phyloP scores from a whole-genome alignment of 75 land plant species.

The Selaginella tamariscina region DNA sequence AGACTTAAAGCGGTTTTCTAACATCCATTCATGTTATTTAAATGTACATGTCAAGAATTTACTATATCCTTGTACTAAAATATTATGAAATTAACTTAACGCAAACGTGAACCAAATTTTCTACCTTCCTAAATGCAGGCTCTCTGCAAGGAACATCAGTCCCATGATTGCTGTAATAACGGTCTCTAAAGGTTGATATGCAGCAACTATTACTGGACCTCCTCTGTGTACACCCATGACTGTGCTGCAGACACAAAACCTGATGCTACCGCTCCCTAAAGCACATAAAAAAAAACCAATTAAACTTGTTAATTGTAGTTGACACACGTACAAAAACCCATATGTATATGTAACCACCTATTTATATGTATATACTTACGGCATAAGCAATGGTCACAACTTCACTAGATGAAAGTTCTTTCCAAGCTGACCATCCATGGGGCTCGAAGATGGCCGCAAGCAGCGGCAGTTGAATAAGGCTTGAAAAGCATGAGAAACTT shows the following conservation, averaged over 20 bases:
- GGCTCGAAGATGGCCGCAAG: background rate
- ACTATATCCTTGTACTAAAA: too few relatives aligned
- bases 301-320: too few relatives aligned
- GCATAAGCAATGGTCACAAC: conserved; percentile 4
- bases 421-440: background rate
- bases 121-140: conserved; percentile 6
- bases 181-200: conserved; percentile 9
- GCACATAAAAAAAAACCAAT: background rate
- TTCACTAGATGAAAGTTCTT: background rate
- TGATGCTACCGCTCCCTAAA: conserved; percentile 1
- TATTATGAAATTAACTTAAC: too few relatives aligned
- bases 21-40: too few relatives aligned
- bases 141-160: background rate
- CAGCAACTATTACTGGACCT: conserved; percentile 11
- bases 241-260: conserved; percentile 6
- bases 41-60: too few relatives aligned
- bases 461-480: background rate
- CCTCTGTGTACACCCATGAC: conserved; percentile 11
- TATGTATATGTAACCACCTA: background rate
- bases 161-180: background rate
- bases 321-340: background rate
- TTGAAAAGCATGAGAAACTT: background rate
- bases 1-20: too few relatives aligned
- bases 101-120: background rate
- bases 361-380: background rate